Base-by-base conservation (phyloP, 148 eudicot species). In the Linanthus parryae region DNA sequence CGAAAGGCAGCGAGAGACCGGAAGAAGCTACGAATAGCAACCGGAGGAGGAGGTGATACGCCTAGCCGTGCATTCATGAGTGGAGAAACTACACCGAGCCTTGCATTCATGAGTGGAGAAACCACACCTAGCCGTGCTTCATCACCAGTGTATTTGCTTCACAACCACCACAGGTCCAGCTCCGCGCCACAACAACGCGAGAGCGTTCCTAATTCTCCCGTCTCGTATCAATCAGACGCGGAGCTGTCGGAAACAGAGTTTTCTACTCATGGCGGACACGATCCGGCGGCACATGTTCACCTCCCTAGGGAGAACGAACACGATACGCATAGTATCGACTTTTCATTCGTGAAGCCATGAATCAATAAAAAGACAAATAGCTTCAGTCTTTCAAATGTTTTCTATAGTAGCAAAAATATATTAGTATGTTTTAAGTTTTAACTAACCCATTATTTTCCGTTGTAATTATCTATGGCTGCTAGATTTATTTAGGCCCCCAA, bases 71-170 rank as follows among this genome's bases (percentile, higher is more conserved):
- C n/a, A n/a, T 42, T 35, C 19, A 24, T 30, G 19, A 51, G 55
- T 8, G 54, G 33, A 2, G 42, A 27, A 15, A 50, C 24, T 28
- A 68, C 73, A 13, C 73, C 73, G 2, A 56, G 62, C 30, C 57
- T 24, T 20, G 59, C 55, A n/a, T 42, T 35, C 19, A 24, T 30
- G 19, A 51, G 55, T 8, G 54, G 33, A 2, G 42, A 27, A 15
- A 50, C 24, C 22, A 68, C 73, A 13, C 73, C 73, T 2, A 56
- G 62, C 30, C 57, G 29, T 20, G 59, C 55, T 20, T 56, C 73
- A 19, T 69, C 73, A 19, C 73, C 73, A 3, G 0, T 69, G 19
- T 47, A 69, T 46, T 63, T 69, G 46, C 68, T 69, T 10, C 73
- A 62, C 56, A 67, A 46, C 12, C 29, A 52, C 42, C 20, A 38